Conservation (phyloP, 2,329 filamentous ascomycete species). For the Dactylella cylindrospora region DNA sequence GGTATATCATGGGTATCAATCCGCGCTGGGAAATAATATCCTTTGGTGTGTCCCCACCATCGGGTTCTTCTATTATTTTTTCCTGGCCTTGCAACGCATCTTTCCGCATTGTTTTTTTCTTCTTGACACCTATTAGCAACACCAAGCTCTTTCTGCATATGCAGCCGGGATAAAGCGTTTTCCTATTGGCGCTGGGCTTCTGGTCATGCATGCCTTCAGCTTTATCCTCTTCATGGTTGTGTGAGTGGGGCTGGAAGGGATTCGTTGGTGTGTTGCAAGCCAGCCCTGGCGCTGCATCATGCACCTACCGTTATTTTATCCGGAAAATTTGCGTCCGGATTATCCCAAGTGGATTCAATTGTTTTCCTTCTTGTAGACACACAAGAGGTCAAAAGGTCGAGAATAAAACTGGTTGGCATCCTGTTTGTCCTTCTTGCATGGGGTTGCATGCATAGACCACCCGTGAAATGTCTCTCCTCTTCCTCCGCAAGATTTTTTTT, state of each 20-base stretch:
- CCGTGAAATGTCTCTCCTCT: neutral
- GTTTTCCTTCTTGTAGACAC: too few species aligned
- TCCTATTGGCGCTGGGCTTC: conserved; percentile 13
- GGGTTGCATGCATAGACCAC: neutral
- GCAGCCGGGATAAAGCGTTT: neutral
- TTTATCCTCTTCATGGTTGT: conserved; percentile 1
- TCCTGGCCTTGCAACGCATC: conserved; percentile 6
- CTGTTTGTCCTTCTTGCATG: too few species aligned
- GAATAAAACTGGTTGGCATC: conserved; percentile 2
- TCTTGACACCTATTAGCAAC: conserved; percentile 1
- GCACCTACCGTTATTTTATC: conserved; percentile 19
- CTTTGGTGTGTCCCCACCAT: neutral
- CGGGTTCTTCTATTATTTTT: conserved; percentile 2
- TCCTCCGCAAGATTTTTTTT: neutral
- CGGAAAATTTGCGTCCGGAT: conserved; percentile 41
- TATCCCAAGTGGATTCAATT: conserved; percentile 23
- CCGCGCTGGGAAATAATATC: conserved; percentile 21
- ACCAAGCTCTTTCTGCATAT: conserved; percentile 14
- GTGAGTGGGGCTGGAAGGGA: too few species aligned
- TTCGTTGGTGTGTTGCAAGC: conserved; percentile 2
- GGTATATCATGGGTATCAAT: neutral
- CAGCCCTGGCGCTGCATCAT: neutral
- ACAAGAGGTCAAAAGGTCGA: too few species aligned
- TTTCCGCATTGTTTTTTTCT: neutral
- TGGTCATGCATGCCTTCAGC: conserved; percentile 1